Conservation (phyloP, 768 basidiomycete genomes). For the Podaxis pistillaris region DNA sequence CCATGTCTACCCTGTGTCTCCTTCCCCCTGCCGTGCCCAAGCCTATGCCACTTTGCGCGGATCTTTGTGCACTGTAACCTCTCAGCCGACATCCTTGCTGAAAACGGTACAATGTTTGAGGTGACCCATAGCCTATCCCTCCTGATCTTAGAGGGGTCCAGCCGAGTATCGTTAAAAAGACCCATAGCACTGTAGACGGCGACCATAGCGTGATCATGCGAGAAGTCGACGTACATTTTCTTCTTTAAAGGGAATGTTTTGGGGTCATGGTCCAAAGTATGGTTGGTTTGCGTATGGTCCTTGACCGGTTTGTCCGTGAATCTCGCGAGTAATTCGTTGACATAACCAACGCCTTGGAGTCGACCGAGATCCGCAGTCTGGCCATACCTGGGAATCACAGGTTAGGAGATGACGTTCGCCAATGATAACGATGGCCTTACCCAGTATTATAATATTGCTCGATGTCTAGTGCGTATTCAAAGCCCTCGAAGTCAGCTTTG, state of each 20-base stretch:
- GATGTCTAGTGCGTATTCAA: conserved; percentile 71
- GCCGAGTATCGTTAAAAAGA: conserved; percentile 38
- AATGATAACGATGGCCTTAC: conserved; percentile 31
- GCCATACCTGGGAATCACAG: conserved; percentile 50
- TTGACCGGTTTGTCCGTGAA: conserved; percentile 59
- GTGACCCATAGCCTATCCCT: conserved; percentile 47
- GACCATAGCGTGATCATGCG: conserved; percentile 84
- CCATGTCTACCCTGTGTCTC: conserved; percentile 14
- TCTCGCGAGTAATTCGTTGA: conserved; percentile 84
- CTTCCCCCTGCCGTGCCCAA: background rate
- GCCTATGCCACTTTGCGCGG: background rate
- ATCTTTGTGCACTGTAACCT: conserved; percentile 40
- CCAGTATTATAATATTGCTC: conserved; percentile 79
- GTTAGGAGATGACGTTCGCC: no score
- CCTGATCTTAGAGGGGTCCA: conserved; percentile 33
- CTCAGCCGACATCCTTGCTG: conserved; percentile 74
- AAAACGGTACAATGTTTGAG: conserved; percentile 70
- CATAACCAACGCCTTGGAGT: conserved; percentile 82
- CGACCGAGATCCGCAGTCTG: conserved; percentile 53
- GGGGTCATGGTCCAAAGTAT: conserved; percentile 61
- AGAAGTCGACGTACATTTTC: conserved; percentile 73
- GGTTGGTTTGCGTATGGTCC: conserved; percentile 76
- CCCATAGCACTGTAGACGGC: conserved; percentile 70
- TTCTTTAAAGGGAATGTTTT: conserved; percentile 70
- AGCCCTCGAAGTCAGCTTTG: conserved; percentile 56